Evolutionary conservation across 2,329 filamentous ascomycete species (phyloP).

Genomic region (Bipolaris cookei): DNA sequence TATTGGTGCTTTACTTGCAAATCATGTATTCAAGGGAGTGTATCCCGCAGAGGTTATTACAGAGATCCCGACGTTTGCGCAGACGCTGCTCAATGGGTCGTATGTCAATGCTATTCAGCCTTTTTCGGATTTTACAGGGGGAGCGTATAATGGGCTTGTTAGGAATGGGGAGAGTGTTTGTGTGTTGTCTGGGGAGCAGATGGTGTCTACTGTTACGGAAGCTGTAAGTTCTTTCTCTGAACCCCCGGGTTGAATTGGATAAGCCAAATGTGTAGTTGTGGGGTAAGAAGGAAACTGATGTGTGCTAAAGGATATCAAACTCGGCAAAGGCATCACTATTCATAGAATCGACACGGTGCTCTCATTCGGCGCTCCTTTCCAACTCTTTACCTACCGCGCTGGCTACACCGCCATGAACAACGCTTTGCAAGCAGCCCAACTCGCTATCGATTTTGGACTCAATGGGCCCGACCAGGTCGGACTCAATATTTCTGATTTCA

Average conservation of each 20-base stretch:
- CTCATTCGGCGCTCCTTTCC: constrained; percentile 34
- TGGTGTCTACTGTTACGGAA: constrained; percentile 55
- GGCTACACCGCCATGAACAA: constrained; percentile 36
- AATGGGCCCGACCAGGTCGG: constrained; percentile 18
- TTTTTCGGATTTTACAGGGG: constrained; percentile 64
- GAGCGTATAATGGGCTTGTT: constrained; percentile 60
- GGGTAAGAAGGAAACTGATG: too few species aligned
- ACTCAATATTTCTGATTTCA: constrained; percentile 65
- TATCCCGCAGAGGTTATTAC: constrained; percentile 49
- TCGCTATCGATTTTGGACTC: constrained; percentile 31
- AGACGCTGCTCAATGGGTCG: constrained; percentile 58
- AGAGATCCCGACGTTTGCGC: constrained; percentile 51
- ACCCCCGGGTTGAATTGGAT: too few species aligned
- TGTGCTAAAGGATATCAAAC: constrained; percentile 37
- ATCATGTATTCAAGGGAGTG: constrained; percentile 63
- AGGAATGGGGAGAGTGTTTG: constrained; percentile 52
- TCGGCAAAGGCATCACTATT: constrained; percentile 36
- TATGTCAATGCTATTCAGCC: constrained; percentile 45
- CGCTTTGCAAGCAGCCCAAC: constrained; percentile 18
- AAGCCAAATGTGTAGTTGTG: too few species aligned
- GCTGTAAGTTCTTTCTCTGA: constrained; percentile 52
- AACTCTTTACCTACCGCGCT: constrained; percentile 36
- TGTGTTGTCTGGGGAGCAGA: constrained; percentile 59
- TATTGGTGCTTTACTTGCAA: constrained; percentile 57
- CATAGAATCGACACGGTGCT: constrained; percentile 37